Percentiles rank a stretch among this genome's conserved stretches.
These are phyloP conservation scores for Colletotrichum sp. DNA, from an alignment of 2,329 filamentous ascomycete genomes.

Conservation along the genomic window DNA sequence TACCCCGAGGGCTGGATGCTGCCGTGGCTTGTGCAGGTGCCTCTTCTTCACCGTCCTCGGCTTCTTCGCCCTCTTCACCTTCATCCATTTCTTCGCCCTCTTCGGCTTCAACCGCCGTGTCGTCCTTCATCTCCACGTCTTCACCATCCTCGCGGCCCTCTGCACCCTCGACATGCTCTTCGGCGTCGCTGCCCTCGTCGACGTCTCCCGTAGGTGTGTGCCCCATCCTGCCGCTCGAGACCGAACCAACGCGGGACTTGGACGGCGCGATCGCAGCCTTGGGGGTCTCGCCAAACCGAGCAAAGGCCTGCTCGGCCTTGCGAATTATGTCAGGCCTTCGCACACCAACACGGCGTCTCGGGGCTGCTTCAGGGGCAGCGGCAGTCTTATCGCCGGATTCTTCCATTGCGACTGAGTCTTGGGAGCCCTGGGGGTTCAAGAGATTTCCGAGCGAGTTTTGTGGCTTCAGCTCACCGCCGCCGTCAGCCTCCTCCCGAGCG, in stretches of 20 bases:
- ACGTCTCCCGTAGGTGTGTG: constrained; percentile 39
- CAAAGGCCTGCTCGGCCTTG: constrained; percentile 64
- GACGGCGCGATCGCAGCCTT: constrained; percentile 38
- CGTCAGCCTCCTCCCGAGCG: constrained; percentile 46
- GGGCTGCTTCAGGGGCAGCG: constrained; percentile 41
- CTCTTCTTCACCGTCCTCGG: constrained; percentile 29
- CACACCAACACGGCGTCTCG: constrained; percentile 50
- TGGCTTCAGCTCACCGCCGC: constrained; percentile 37
- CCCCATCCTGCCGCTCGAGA: constrained; percentile 55
- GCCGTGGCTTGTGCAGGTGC: constrained; percentile 26
- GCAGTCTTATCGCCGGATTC: constrained; percentile 37
- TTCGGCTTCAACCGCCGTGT: constrained; percentile 12
- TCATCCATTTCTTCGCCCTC: constrained; percentile 24
- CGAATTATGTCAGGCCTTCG: constrained; percentile 63
- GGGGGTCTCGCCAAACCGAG: constrained; percentile 53
- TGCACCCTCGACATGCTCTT: constrained; percentile 44
- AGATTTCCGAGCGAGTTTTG: constrained; percentile 44
- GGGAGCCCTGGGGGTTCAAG: constrained; percentile 45
- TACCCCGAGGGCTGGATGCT: constrained; percentile 60
- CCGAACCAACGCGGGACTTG: constrained; percentile 57
- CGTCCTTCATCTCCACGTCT: constrained; percentile 26
- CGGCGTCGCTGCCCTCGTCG: constrained; percentile 37
- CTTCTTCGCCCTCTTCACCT: constrained; percentile 24
- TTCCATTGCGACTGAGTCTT: constrained; percentile 45
- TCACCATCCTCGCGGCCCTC: constrained; percentile 33